Conservation (phyloP, 345 rosid species). For the Moricandia moricandioides region DNA sequence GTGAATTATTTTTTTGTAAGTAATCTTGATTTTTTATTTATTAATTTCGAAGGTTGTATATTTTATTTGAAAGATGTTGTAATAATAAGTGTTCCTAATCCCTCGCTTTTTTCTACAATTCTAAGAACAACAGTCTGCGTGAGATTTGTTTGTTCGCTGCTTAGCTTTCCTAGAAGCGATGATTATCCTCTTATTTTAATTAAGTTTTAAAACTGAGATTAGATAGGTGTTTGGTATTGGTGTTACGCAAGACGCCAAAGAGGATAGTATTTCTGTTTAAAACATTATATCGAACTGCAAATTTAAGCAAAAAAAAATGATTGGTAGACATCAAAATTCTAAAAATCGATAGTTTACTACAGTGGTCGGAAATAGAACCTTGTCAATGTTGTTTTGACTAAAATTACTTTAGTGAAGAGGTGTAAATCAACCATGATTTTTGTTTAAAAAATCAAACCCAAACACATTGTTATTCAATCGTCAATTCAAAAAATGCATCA, state of each 20-base stretch:
- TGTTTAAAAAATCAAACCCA: no score
- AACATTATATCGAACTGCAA: background rate
- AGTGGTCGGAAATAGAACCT: constrained; percentile 3
- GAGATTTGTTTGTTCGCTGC: constrained; percentile 29
- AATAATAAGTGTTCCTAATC: constrained; percentile 35
- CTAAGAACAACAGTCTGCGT: constrained; percentile 27
- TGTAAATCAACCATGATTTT: no score
- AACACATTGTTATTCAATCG: no score
- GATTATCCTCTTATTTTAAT: constrained; percentile 18
- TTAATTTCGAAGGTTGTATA: background rate
- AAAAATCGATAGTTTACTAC: constrained; percentile 5
- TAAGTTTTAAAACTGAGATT: constrained; percentile 24
- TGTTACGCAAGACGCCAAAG: constrained; percentile 27
- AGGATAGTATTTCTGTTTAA: background rate
- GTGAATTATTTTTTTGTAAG: background rate
- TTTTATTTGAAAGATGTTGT: constrained; percentile 20
- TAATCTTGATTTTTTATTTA: background rate
- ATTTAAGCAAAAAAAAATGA: background rate
- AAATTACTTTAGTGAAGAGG: no score
- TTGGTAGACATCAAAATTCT: constrained; percentile 21
- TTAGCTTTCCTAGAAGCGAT: constrained; percentile 27
- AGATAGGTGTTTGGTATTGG: constrained; percentile 33
- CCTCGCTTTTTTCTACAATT: constrained; percentile 25
- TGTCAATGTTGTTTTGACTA: background rate
- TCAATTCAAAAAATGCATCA: no score